Evolutionary conservation across 2,329 filamentous ascomycete species (phyloP), one percentile per base, ranked within the genome.

Genomic region (Chrysoporthe cubensis): DNA sequence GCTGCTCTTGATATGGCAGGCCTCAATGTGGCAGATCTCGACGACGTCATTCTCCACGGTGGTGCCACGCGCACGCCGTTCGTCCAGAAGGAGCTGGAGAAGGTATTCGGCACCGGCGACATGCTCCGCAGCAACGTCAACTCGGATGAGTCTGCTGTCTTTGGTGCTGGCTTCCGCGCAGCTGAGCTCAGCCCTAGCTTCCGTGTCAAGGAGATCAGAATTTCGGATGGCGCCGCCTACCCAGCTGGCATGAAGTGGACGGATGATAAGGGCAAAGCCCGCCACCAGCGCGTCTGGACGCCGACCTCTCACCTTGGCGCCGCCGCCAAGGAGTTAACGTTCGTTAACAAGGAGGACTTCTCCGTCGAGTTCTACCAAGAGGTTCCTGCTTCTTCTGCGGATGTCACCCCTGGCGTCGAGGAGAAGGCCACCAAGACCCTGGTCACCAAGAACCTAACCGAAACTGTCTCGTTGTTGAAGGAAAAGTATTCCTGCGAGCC

Each of bases 41-140:
- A 96, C 75, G 97, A 94, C 1, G 84, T 99, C 70, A 97, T 99
- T 76, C 88, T 99, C 52, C 94, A 97, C 75, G 96, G 96, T 72
- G 96, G 96, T 73, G 91, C 90, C 57, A 90, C 93, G 58, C 89
- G 96, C 70, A 98, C 95, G 9, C 96, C 96, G 0, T 97, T 98
- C 74, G 93, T 99, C 13, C 95, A 98, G 78, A 95, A 90, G 80
- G 87, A 91, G 74, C 88, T 99, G 18, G 94, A 97, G 80, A 87
- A 88, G 70, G 80, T 92, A 56, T 87, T 90, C 62, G 91, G 92
- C 48, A 87, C 85, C 21, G 80, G 89, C 8, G 88, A 91, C 63
- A 97, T 97, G 83, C 85, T 99, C 69, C 91, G 94, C 71, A 91
- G 90, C 75, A 99, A 96, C 74, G 96, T 99, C 76, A 99, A 99